Evolutionary conservation across 2,329 filamentous ascomycete species (phyloP).

Genomic region (Colletotrichum horii): DNA sequence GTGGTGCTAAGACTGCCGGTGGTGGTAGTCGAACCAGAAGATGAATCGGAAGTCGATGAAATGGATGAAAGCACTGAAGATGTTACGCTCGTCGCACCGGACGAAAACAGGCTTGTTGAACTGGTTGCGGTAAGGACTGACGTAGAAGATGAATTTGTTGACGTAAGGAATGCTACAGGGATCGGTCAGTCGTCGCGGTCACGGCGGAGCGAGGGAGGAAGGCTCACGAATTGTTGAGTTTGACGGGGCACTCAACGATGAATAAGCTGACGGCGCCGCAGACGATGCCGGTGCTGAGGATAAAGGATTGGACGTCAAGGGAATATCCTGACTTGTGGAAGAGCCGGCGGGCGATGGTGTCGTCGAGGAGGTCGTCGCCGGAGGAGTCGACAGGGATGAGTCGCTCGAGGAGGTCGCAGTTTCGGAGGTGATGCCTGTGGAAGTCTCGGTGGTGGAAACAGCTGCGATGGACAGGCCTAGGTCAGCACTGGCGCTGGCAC

Average conservation of each 20-base stretch:
- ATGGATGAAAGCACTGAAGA: conserved; percentile 11
- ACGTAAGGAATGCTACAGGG: conserved; percentile 16
- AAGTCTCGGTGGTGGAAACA: neutral
- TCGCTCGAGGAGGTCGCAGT: neutral
- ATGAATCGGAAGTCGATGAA: neutral
- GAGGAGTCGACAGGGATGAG: conserved; percentile 3
- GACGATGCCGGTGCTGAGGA: conserved; percentile 13
- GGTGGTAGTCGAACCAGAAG: neutral
- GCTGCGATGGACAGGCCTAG: conserved; percentile 7
- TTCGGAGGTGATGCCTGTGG: neutral
- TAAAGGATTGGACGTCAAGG: conserved; percentile 36
- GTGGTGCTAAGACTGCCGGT: neutral
- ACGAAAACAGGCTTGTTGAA: conserved; percentile 16
- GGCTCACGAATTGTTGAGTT: conserved; percentile 30
- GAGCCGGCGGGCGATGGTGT: conserved; percentile 29
- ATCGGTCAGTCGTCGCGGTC: neutral
- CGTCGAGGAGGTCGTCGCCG: conserved; percentile 24
- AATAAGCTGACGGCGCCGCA: conserved; percentile 12
- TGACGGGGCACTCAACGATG: conserved; percentile 20
- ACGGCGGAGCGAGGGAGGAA: neutral
- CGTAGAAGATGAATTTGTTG: conserved; percentile 18
- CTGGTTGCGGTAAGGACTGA: conserved; percentile 17
- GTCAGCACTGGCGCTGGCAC: conserved; percentile 5
- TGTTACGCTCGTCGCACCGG: conserved; percentile 4
- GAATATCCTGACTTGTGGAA: conserved; percentile 12